Evolutionary conservation across 1,284 basidiomycete species (phyloP), one percentile per base, ranked within the genome.

Genomic region (Psilocybe mexicana): DNA sequence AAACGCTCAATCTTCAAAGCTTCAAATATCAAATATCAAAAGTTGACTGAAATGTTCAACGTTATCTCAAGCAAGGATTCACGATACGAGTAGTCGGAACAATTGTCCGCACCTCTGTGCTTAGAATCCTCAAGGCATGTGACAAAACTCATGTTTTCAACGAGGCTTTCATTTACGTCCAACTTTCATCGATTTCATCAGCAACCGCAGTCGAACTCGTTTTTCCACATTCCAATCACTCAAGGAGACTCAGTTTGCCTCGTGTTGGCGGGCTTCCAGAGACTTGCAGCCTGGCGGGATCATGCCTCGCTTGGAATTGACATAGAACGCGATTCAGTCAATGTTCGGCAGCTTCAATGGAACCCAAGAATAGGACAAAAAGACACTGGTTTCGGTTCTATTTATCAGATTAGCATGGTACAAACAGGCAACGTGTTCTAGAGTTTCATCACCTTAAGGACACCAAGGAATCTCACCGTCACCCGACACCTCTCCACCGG

Each of bases 341-440:
- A 6, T 23, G 55, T 54, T 59, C 53, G 49, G 46, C 38, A 26
- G 36, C 33, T 12, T 42, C 7, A 44, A 25, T 45, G 30, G 55
- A 18, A 23, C 10, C 23, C 43, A 23, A 33, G 25, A 44, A 51
- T 23, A 35, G 18, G 33, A 35, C 42, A 28, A 14, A 30, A 48
- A n/a, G 28, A 48, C 46, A 18, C 18, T 18, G 18, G 18, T 18
- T 18, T 18, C 18, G 46, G 48, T 12, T 54, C 7, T 55, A 52
- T 43, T 4, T 55, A 52, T 43, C 52, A 45, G 60, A 55, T 58
- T 51, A 53, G 30, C 42, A 45, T 45, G 28, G 28, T 54, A 26
- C 26, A 48, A 48, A 35, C 46, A 8, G 5, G 18, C 28, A 67
- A 65, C 63, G 63, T 65, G 65, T 61, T 60, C 28, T 48, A 60